Evolutionary conservation across 2,329 filamentous ascomycete species (phyloP).

Genomic region (Penicillium rolfsii): DNA sequence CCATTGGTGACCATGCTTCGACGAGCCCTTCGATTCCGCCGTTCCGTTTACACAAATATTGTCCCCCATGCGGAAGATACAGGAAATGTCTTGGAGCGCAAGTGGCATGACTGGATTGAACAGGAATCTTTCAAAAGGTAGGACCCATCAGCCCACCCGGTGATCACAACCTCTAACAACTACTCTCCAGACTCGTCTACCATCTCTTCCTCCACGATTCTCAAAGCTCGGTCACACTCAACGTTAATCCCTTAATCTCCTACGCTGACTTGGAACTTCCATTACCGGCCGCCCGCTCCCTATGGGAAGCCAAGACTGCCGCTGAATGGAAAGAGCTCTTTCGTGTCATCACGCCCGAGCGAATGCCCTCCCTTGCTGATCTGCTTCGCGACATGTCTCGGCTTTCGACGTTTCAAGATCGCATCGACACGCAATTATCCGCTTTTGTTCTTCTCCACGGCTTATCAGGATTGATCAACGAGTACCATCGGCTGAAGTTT

Average conservation of each 20-base stretch:
- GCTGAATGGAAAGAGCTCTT: slow-evolving; percentile 67
- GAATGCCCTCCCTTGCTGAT: slow-evolving; percentile 48
- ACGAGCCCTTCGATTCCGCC: slow-evolving; percentile 62
- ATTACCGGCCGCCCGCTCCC: slow-evolving; percentile 61
- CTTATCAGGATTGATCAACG: slow-evolving; percentile 67
- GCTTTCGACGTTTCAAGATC: slow-evolving; percentile 53
- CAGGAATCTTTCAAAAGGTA: slow-evolving; percentile 69
- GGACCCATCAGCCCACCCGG: neutral
- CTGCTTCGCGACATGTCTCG: slow-evolving; percentile 61
- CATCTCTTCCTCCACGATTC: slow-evolving; percentile 68
- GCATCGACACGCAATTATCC: slow-evolving; percentile 61
- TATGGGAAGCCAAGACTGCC: slow-evolving; percentile 69
- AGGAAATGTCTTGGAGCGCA: slow-evolving; percentile 60
- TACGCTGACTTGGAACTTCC: slow-evolving; percentile 71
- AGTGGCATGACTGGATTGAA: slow-evolving; percentile 68
- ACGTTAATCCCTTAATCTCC: slow-evolving; percentile 67
- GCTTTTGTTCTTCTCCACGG: slow-evolving; percentile 66
- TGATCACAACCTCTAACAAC: slow-evolving; percentile 23
- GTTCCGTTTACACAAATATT: slow-evolving; percentile 58
- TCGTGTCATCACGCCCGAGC: slow-evolving; percentile 45
- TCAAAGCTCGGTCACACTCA: slow-evolving; percentile 68
- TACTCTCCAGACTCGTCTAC: slow-evolving; percentile 56
- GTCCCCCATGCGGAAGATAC: slow-evolving; percentile 58
- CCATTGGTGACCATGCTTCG: slow-evolving; percentile 60
- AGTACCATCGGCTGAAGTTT: slow-evolving; percentile 60